A percentile compares a stretch with the other conserved stretches of the same genome.
Evolutionary conservation across 1,139 yeast species (phyloP).

Genomic region (Lodderomyces jiufengensis): DNA sequence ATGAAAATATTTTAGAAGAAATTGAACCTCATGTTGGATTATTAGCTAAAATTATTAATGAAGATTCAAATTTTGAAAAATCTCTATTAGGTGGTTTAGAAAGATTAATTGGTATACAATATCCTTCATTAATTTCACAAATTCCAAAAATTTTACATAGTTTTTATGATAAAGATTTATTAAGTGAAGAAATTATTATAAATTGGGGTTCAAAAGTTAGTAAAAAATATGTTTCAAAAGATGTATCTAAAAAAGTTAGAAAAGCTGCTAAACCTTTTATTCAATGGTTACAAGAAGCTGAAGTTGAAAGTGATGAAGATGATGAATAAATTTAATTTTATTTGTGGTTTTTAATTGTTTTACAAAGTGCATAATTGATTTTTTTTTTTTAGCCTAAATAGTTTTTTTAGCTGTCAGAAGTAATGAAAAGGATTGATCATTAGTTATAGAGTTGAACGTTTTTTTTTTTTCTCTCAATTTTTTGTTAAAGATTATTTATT

Average conservation of each 20-base stretch:
- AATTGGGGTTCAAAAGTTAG: slow-evolving; percentile 92
- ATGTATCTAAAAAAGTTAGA: slow-evolving; percentile 87
- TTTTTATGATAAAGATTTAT: slow-evolving; percentile 77
- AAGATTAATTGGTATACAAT: slow-evolving; percentile 82
- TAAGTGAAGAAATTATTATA: slow-evolving; percentile 76
- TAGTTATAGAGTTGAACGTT: too few species aligned
- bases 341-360: too few species aligned
- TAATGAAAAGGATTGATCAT: too few species aligned
- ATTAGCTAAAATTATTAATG: slow-evolving; percentile 68
- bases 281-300: slow-evolving; percentile 94
- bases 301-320: slow-evolving; percentile 62
- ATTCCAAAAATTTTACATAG: slow-evolving; percentile 81
- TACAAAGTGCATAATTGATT: background rate
- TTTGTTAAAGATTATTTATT: background rate
- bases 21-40: slow-evolving; percentile 77
- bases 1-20: slow-evolving; percentile 71
- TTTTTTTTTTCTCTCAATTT: background rate
- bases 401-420: too few species aligned
- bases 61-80: slow-evolving; percentile 68
- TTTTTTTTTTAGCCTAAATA: too few species aligned
- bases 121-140: slow-evolving; percentile 67
- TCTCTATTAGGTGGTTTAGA: slow-evolving; percentile 94
- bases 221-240: slow-evolving; percentile 91
- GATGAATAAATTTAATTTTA: slow-evolving; percentile 17
- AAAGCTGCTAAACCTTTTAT: slow-evolving; percentile 94